These are phyloP conservation scores for Paracorniculantispora psalliotae DNA, from an alignment of 2,329 filamentous ascomycete genomes.

Conservation along the genomic window DNA sequence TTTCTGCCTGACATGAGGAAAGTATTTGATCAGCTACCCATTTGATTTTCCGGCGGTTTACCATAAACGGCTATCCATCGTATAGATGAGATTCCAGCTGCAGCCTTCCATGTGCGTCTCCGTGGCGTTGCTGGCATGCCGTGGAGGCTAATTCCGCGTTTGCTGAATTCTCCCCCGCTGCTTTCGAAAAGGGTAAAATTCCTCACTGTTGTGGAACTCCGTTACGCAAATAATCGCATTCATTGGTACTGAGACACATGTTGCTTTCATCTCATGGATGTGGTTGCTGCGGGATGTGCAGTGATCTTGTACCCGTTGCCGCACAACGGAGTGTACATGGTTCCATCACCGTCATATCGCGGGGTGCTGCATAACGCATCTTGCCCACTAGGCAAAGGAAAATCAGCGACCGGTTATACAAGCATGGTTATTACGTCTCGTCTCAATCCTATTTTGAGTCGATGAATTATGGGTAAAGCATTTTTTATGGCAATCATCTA, in stretches of 20 bases:
- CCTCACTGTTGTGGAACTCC: constrained; percentile 9
- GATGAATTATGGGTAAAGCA: not conserved
- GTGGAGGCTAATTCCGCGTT: not conserved
- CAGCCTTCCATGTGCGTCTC: not conserved
- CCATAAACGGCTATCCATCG: not conserved
- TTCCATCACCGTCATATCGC: not conserved
- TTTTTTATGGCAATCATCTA: not conserved
- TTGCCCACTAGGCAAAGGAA: not conserved
- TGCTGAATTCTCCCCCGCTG: not conserved
- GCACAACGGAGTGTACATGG: not conserved
- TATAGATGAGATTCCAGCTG: not conserved
- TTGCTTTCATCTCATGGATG: not conserved
- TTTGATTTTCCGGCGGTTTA: not conserved
- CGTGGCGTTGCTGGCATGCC: not conserved
- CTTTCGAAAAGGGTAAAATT: not conserved
- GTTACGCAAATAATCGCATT: not conserved
- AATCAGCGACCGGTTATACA: too few species aligned
- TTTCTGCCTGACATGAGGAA: constrained; percentile 12
- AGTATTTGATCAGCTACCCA: not conserved
- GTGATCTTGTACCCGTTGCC: not conserved
- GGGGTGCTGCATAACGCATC: not conserved
- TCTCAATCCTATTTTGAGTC: not conserved
- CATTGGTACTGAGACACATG: not conserved
- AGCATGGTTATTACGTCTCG: not conserved
- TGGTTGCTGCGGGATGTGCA: not conserved